A percentile compares a stretch with the other conserved stretches of the same genome.
phyloP scores from a whole-genome alignment of 495 filamentous ascomycete species.

The Penicillium canariense region DNA sequence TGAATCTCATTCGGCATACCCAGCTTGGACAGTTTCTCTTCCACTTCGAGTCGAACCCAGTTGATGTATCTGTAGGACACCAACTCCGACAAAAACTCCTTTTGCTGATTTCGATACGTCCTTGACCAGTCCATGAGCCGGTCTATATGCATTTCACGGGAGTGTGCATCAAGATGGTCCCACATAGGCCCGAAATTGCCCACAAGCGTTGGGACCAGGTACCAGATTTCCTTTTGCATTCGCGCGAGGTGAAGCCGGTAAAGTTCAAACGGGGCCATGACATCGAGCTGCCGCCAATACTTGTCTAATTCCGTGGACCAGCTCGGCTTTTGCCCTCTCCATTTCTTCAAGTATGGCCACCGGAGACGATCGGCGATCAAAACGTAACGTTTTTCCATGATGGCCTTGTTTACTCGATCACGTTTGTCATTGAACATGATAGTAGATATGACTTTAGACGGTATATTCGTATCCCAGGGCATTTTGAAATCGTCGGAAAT shows the following conservation, averaged over 20 bases:
- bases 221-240: constrained; percentile 13
- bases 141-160: background rate
- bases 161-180: background rate
- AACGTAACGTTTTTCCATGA: background rate
- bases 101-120: background rate
- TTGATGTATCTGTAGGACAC: constrained; percentile 17
- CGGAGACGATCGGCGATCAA: background rate
- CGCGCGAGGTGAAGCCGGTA: background rate
- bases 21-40: constrained; percentile 18
- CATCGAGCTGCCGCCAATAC: constrained; percentile 34
- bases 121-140: background rate
- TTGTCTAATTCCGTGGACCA: constrained; percentile 16
- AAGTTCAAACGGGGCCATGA: constrained; percentile 24
- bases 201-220: constrained; percentile 9
- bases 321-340: constrained; percentile 4
- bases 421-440: background rate
- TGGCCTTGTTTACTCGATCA: background rate
- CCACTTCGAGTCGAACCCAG: constrained; percentile 25
- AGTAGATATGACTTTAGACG: background rate
- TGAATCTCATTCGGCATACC: constrained; percentile 16
- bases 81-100: background rate
- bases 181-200: constrained; percentile 19
- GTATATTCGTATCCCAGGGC: background rate
- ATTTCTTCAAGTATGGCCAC: constrained; percentile 6
- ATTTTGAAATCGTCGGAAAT: too few relatives aligned